A percentile compares a stretch with the other conserved stretches of the same genome.
These are phyloP conservation scores for Trichoderma sp. DNA, from an alignment of 2,329 filamentous ascomycete species.

Conservation along the genomic window DNA sequence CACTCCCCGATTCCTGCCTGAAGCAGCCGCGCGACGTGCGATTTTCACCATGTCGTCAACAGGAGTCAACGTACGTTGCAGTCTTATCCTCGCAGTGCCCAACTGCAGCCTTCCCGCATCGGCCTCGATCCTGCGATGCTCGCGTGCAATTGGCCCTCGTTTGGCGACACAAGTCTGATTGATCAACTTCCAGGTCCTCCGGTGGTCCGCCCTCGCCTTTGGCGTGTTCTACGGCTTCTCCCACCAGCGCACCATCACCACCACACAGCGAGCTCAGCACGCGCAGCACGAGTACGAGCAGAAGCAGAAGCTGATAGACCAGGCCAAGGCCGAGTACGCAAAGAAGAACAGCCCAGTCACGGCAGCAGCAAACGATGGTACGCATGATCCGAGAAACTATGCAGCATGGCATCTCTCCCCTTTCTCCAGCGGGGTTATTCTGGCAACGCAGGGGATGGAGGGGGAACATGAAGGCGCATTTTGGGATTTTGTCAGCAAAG, in stretches of 20 bases:
- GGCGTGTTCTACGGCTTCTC: constrained; percentile 95
- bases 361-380: constrained; percentile 38
- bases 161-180: constrained; percentile 31
- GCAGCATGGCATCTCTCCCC: not conserved
- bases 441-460: not conserved
- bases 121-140: constrained; percentile 11
- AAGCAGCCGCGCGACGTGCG: constrained; percentile 46
- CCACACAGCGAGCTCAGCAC: constrained; percentile 68
- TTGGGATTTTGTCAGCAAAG: not conserved
- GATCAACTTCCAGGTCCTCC: constrained; percentile 71
- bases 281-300: constrained; percentile 82
- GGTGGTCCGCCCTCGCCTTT: constrained; percentile 89
- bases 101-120: constrained; percentile 25
- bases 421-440: constrained; percentile 2
- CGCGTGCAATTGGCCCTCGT: constrained; percentile 18
- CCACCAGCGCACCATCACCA: constrained; percentile 81
- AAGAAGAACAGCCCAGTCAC: constrained; percentile 66
- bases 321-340: constrained; percentile 88
- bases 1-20: constrained; percentile 39
- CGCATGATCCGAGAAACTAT: constrained; percentile 15
- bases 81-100: constrained; percentile 7
- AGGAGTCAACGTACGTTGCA: constrained; percentile 64
- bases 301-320: constrained; percentile 87
- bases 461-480: not conserved
- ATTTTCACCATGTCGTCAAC: constrained; percentile 63